Conservation (phyloP, 345 rosid genomes). For the Odontarrhena argentea region DNA sequence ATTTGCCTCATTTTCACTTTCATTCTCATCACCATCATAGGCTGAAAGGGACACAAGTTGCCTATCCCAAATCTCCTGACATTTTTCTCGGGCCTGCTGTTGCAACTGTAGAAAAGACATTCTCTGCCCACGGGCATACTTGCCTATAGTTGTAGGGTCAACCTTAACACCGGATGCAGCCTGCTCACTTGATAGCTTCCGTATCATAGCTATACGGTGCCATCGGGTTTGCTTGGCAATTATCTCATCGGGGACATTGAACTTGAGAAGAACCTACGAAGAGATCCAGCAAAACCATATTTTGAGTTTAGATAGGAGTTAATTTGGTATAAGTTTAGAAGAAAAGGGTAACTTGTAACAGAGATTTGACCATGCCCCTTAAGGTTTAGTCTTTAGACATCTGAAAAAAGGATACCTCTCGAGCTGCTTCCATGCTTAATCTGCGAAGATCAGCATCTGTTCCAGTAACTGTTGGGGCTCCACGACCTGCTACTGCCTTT, state of each 20-base stretch:
- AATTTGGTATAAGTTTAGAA: background rate
- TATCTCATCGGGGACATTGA: conserved; percentile 87
- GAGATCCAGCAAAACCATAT: conserved; percentile 21
- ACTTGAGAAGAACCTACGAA: conserved; percentile 87
- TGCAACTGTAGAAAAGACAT: conserved; percentile 99
- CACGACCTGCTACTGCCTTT: conserved; percentile 83
- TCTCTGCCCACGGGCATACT: conserved; percentile 97
- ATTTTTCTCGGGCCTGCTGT: conserved; percentile 98
- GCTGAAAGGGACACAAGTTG: conserved; percentile 87
- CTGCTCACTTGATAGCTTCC: conserved; percentile 98
- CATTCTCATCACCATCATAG: conserved; percentile 78
- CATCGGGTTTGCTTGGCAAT: conserved; percentile 93
- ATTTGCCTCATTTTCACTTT: conserved; percentile 88
- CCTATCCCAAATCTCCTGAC: conserved; percentile 99
- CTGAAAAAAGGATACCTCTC: conserved; percentile 65
- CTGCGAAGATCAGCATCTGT: conserved; percentile 99
- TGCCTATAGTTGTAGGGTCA: conserved; percentile 89
- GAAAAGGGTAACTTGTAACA: conserved; percentile 20
- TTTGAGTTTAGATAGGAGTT: background rate
- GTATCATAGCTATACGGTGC: conserved; percentile 99
- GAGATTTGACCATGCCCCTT: background rate
- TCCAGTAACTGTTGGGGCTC: conserved; percentile 91
- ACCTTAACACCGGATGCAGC: conserved; percentile 95
- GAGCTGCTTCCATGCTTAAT: conserved; percentile 99
- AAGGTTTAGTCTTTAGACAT: conserved; percentile 15